Evolutionary conservation across 345 rosid species (phyloP), one percentile per base, ranked within the genome.

Genomic region (Corchorus capsularis): DNA sequence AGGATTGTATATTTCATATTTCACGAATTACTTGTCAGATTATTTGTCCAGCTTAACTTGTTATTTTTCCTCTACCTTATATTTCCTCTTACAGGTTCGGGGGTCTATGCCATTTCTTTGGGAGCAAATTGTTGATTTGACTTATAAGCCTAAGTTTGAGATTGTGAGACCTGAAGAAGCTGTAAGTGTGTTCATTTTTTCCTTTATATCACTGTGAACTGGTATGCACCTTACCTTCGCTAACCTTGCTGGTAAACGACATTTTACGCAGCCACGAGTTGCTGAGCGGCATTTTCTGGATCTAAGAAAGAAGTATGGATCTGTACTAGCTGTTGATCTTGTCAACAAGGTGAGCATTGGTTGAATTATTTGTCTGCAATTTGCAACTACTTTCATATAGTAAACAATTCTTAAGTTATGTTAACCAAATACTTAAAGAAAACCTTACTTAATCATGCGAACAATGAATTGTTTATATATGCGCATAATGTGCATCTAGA

Each of bases 121-220:
- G 99, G 96, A 96, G 86, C 99, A 96, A 80, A 80, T 92, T 84
- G 99, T 93, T 73, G 93, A 96, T 85, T 84, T 96, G 87, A 91
- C 91, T n/a, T 96, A 96, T 81, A 96, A 96, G 86, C 99, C 99
- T 76, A 93, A 93, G 82, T 93, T 92, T 85, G 98, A 93, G 85
- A 96, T 96, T 78, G 85, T 92, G 77, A 88, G 74, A 79, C 87
- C 94, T 72, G 98, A 93, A 86, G 98, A 92, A 81, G 97, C 97
- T 71, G 99, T 96, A 79, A 87, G 98, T 86, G 34, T 68, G 19
- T 17, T 45, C 63, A 63, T 37, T 54, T 62, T 83, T 66, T 34
- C 60, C 46, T 69, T 62, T 60, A 17, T 32, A 5, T 35, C 74
- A 68, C 69, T 47, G 63, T 83, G 62, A 63, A 34, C 52, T 49